Conservation (phyloP, 441 rosid genomes). For the Lepidium campestre region DNA sequence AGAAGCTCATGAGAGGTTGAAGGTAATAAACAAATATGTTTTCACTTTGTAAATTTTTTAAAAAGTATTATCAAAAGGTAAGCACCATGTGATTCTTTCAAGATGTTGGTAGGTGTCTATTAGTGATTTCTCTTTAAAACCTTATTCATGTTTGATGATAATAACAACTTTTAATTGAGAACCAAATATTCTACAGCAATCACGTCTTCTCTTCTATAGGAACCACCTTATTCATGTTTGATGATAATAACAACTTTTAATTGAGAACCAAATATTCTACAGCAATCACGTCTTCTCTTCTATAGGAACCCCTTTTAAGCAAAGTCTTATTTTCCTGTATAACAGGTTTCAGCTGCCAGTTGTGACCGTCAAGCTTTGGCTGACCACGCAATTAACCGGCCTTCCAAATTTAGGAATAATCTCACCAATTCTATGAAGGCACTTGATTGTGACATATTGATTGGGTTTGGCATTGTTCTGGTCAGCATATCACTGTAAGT, state of each 20-base stretch:
- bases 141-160: too few species aligned
- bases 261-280: too few species aligned
- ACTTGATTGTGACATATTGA: constrained; percentile 87
- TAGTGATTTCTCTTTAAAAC: constrained; percentile 1
- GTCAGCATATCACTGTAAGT: constrained; percentile 40
- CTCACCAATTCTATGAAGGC: constrained; percentile 94
- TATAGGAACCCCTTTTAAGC: too few species aligned
- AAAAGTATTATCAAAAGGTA: background rate
- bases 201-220: too few species aligned
- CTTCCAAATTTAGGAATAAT: constrained; percentile 79
- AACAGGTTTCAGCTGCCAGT: constrained; percentile 82
- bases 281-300: too few species aligned
- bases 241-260: too few species aligned
- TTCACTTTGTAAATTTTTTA: background rate
- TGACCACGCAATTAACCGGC: constrained; percentile 90
- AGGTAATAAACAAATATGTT: constrained; percentile 43
- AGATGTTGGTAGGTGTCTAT: background rate
- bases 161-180: too few species aligned
- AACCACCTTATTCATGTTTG: too few species aligned
- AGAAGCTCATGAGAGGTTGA: constrained; percentile 97
- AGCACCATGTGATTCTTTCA: background rate
- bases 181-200: too few species aligned
- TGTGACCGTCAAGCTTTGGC: constrained; percentile 95
- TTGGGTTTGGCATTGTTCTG: constrained; percentile 76
- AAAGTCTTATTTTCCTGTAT: too few species aligned